These are phyloP conservation scores for Boletus fagicola DNA, from an alignment of 768 basidiomycete species.

Conservation along the genomic window DNA sequence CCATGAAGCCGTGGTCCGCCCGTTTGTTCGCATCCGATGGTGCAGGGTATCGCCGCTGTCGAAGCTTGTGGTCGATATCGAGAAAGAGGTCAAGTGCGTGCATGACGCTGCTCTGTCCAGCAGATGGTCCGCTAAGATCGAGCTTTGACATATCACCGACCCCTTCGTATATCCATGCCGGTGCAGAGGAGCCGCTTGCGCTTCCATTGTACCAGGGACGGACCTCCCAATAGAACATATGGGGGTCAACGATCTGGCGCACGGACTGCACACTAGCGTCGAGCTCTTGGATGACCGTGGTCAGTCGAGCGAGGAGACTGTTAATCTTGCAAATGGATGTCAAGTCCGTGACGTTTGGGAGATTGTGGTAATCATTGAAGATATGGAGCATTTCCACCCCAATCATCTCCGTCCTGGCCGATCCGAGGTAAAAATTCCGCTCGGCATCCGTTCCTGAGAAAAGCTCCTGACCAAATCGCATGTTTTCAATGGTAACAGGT, in stretches of 20 bases:
- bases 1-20: constrained; percentile 81
- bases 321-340: constrained; percentile 66
- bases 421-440: constrained; percentile 79
- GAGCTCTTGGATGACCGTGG: constrained; percentile 70
- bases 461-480: constrained; percentile 57
- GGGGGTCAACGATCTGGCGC: constrained; percentile 73
- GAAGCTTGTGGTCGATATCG: constrained; percentile 84
- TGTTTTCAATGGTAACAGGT: constrained; percentile 69
- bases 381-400: constrained; percentile 85
- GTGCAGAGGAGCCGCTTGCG: constrained; percentile 47
- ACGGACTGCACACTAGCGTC: constrained; percentile 66
- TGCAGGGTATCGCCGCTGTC: constrained; percentile 62
- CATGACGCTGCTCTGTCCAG: constrained; percentile 92
- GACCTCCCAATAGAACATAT: constrained; percentile 84
- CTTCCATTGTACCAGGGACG: constrained; percentile 94
- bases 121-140: constrained; percentile 84
- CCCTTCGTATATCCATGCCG: constrained; percentile 78
- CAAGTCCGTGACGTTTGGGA: constrained; percentile 66
- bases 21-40: constrained; percentile 64
- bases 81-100: constrained; percentile 83
- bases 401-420: constrained; percentile 80
- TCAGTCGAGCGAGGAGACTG: constrained; percentile 66
- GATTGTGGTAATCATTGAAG: constrained; percentile 80
- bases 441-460: constrained; percentile 91
- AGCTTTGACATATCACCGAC: constrained; percentile 56